Percentiles rank a stretch among this genome's conserved stretches.
Conservation (phyloP, 139 green algal genomes). For the Chlorella sp. region DNA sequence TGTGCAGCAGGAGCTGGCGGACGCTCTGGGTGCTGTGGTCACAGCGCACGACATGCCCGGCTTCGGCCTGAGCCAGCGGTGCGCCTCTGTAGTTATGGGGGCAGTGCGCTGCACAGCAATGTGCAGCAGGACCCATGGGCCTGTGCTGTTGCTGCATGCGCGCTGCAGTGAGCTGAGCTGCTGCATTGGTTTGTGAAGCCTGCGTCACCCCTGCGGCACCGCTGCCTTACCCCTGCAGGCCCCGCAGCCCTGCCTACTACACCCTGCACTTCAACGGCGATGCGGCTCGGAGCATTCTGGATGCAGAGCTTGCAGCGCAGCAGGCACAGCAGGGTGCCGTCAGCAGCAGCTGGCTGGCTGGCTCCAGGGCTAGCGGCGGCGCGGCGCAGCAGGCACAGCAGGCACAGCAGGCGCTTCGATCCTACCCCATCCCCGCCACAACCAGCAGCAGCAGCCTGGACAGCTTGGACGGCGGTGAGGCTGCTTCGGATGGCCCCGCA, state of each 20-base stretch:
- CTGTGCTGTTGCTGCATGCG: no score
- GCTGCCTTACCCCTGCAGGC: constrained; percentile 47
- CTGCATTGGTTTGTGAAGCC: no score
- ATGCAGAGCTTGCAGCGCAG: constrained; percentile 62
- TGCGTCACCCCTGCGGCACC: background rate
- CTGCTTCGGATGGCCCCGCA: background rate
- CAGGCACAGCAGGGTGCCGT: background rate
- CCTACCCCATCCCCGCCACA: background rate
- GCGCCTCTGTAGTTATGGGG: no score
- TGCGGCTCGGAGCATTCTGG: constrained; percentile 59
- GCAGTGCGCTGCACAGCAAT: no score
- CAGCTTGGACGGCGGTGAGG: background rate
- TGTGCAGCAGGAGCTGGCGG: constrained; percentile 63
- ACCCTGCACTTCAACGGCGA: constrained; percentile 77
- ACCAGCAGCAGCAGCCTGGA: background rate
- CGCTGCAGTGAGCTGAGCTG: background rate
- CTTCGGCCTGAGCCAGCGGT: constrained; percentile 66
- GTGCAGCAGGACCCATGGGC: no score
- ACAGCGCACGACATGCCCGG: constrained; percentile 87
- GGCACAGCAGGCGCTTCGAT: background rate
- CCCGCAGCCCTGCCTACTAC: constrained; percentile 62
- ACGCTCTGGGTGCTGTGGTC: constrained; percentile 60
- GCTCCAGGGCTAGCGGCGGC: background rate
- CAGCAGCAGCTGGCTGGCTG: background rate
- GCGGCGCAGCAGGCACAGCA: constrained; percentile 6